Evolutionary conservation across 2,329 filamentous ascomycete species (phyloP), one percentile per base, ranked within the genome.

Genomic region (Boeremia lycopersici): DNA sequence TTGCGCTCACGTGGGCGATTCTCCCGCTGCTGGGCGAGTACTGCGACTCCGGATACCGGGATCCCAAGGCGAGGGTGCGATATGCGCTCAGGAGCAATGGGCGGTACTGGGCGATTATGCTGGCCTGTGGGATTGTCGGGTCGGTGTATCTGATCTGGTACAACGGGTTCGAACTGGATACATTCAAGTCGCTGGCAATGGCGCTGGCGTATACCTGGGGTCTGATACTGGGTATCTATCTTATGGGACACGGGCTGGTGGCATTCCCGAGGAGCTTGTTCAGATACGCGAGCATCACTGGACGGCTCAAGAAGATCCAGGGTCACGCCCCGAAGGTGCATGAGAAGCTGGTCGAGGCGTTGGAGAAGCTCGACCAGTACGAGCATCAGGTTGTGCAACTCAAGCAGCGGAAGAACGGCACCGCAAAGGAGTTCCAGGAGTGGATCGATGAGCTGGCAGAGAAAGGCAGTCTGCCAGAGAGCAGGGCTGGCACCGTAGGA

Each of bases 381-480:
- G 93, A 97, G 72, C 81, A 84, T 3, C 91, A 96, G 69, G 89
- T 98, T 2, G 77, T 83, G 17, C 90, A 95, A 71, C 81, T 99
- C 35, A 86, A 88, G 61, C 86, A 88, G 61, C 85, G 92, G 63
- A 97, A 96, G 78, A 88, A 85, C 2, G 91, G 89, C 13, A 90
- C 86, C 23, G 87, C 90, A 5, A 79, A 81, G 49, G 84, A 89
- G 36, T 95, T 93, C 68, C 86, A 88, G 63, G 93, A 96, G 64
- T 99, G 95, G 95, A 96, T 99, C 61, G 93, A 98, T 63, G 95
- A 99, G 70, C 79, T 99, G 29, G 87, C 86, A 2, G 93, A 98
- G 60, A 85, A 88, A 60, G 86, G 87, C 39, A 87, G 84, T 64
- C 75, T 91, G 6, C 84, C 87, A 2, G 90, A 93, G 62, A 78